Conservation (phyloP, 768 basidiomycete species). For the Suillus americanus region DNA sequence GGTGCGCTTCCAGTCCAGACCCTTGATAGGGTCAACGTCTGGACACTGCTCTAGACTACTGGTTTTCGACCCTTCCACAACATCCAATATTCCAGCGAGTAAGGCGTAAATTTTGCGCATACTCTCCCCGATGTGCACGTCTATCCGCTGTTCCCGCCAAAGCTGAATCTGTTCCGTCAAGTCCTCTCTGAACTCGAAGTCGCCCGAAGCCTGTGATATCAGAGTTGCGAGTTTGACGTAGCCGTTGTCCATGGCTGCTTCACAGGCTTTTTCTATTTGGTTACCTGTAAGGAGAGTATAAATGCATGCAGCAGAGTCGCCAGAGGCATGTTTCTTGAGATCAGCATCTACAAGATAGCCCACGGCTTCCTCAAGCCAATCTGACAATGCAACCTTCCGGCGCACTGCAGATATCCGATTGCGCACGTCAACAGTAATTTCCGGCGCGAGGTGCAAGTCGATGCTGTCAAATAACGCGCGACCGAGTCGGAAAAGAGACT, state of each 20-base stretch:
- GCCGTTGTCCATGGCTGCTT: constrained; percentile 68
- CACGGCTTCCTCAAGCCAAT: constrained; percentile 81
- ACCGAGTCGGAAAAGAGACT: constrained; percentile 85
- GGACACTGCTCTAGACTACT: constrained; percentile 50
- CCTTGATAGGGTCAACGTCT: constrained; percentile 64
- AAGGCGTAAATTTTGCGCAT: constrained; percentile 83
- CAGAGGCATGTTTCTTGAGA: constrained; percentile 48
- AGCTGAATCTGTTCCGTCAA: constrained; percentile 72
- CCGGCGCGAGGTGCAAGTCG: constrained; percentile 55
- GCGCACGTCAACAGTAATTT: constrained; percentile 59
- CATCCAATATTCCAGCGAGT: constrained; percentile 71
- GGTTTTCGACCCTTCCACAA: constrained; percentile 54
- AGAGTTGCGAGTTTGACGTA: constrained; percentile 87
- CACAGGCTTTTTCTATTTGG: constrained; percentile 82
- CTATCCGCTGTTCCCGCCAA: constrained; percentile 79
- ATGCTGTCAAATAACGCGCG: constrained; percentile 86
- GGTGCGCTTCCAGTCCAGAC: constrained; percentile 91
- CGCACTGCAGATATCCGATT: constrained; percentile 62
- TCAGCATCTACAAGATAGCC: constrained; percentile 71
- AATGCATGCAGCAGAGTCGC: constrained; percentile 48
- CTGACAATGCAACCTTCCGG: constrained; percentile 76
- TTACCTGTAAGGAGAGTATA: constrained; percentile 86
- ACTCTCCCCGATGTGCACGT: constrained; percentile 62
- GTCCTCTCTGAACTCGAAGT: constrained; percentile 70
- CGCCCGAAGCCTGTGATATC: constrained; percentile 83